Evolutionary conservation across 108 stramenopile genomes (phyloP).

Genomic region (Pseudonitzschia delicatissima): DNA sequence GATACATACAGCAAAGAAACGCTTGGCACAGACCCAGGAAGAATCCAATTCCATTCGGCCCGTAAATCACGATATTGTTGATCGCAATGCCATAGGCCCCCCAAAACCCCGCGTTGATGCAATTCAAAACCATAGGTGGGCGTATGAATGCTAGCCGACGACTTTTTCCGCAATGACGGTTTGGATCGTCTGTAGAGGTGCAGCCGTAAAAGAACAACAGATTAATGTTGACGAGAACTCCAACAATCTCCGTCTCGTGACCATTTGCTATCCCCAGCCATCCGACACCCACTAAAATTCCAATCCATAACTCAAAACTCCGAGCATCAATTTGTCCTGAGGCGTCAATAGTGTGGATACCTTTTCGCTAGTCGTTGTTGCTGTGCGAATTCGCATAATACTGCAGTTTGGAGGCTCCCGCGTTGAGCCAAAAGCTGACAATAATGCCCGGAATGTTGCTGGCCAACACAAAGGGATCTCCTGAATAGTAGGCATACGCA

Average conservation of each 20-base stretch:
- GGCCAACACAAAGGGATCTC: slow-evolving; percentile 70
- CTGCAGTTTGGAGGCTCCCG: slow-evolving; percentile 79
- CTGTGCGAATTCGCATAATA: slow-evolving; percentile 29
- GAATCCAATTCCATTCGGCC: slow-evolving; percentile 51
- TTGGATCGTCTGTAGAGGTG: slow-evolving; percentile 53
- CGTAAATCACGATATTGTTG: slow-evolving; percentile 41
- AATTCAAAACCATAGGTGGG: slow-evolving; percentile 48
- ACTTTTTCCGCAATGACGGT: slow-evolving; percentile 20
- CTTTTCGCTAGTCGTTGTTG: neutral
- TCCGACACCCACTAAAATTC: slow-evolving; percentile 36
- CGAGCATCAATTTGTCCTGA: slow-evolving; percentile 38
- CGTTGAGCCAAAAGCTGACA: slow-evolving; percentile 73
- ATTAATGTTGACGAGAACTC: slow-evolving; percentile 77
- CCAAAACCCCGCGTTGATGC: slow-evolving; percentile 56
- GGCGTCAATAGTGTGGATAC: slow-evolving; percentile 22
- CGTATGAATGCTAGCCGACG: too few species aligned
- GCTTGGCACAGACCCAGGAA: slow-evolving; percentile 41
- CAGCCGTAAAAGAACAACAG: slow-evolving; percentile 82
- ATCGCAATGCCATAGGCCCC: slow-evolving; percentile 41
- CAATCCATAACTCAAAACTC: slow-evolving; percentile 35
- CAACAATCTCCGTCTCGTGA: slow-evolving; percentile 41
- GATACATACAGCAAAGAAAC: slow-evolving; percentile 38
- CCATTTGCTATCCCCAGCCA: slow-evolving; percentile 20
- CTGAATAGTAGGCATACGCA: slow-evolving; percentile 46
- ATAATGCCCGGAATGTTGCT: slow-evolving; percentile 74